phyloP scores from a whole-genome alignment of 805 yeast genomes.

The Candida stauntonica region DNA sequence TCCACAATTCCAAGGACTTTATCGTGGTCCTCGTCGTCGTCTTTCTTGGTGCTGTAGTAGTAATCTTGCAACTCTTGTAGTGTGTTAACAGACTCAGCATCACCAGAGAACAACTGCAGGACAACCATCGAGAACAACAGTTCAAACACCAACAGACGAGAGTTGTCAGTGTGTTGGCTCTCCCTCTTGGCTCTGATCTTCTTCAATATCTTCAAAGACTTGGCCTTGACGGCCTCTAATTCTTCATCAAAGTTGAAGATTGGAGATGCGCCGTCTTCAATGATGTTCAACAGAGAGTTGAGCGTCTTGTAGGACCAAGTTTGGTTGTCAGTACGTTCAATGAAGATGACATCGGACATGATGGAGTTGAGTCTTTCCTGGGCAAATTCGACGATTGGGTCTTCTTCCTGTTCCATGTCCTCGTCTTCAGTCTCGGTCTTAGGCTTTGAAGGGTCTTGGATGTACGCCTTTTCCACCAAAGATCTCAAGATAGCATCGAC shows the following conservation, averaged over 20 bases:
- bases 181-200: conserved; percentile 36
- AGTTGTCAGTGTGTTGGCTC: conserved; percentile 25
- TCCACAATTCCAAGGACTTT: conserved; percentile 52
- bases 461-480: conserved; percentile 30
- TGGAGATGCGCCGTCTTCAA: conserved; percentile 26
- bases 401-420: conserved; percentile 12
- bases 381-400: conserved; percentile 38
- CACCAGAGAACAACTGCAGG: conserved; percentile 74
- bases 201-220: conserved; percentile 46
- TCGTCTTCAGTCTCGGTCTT: conserved; percentile 9
- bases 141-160: conserved; percentile 62
- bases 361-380: conserved; percentile 66
- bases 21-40: conserved; percentile 38
- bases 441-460: conserved; percentile 9
- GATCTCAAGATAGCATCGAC: conserved; percentile 29
- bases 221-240: conserved; percentile 41
- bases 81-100: conserved; percentile 67
- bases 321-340: conserved; percentile 38
- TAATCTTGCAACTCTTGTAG: conserved; percentile 68
- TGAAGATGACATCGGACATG: conserved; percentile 50
- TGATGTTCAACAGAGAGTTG: conserved; percentile 30
- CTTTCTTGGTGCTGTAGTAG: conserved; percentile 43
- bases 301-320: conserved; percentile 63
- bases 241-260: conserved; percentile 53
- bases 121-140: conserved; percentile 71